These are phyloP conservation scores for Phylloporus sp. DNA, from an alignment of 1,284 basidiomycete genomes.

Conservation along the genomic window DNA sequence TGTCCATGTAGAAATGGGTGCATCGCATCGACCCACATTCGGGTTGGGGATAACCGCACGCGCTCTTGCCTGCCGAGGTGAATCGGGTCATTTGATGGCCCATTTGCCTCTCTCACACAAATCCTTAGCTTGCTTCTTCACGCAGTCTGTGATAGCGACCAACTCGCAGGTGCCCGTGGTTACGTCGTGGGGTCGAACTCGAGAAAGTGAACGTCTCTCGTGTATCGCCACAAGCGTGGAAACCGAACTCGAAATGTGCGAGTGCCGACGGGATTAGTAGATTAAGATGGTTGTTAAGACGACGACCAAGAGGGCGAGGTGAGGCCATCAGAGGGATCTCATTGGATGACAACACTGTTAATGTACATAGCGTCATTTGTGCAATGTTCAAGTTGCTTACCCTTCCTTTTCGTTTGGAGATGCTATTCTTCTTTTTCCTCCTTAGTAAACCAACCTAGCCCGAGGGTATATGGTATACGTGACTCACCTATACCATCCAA, in stretches of 20 bases:
- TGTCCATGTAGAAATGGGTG: no score
- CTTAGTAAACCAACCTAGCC: conserved; percentile 54
- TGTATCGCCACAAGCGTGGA: no score
- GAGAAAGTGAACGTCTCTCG: conserved; percentile 73
- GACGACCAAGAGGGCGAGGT: conserved; percentile 25
- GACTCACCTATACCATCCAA: no score
- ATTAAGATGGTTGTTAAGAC: no score
- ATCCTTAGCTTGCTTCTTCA: conserved; percentile 80
- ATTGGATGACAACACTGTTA: conserved; percentile 65
- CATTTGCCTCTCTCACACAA: no score
- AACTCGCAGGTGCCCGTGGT: conserved; percentile 66
- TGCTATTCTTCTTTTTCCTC: conserved; percentile 18
- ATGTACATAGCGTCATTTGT: no score
- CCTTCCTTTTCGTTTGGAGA: conserved; percentile 26
- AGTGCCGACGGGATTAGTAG: conserved; percentile 10
- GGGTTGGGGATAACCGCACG: no score
- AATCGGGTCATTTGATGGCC: conserved; percentile 46
- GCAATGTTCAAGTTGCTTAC: no score
- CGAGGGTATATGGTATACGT: conserved; percentile 69
- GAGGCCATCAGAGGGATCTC: conserved; percentile 54
- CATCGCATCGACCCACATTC: no score
- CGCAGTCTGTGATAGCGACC: conserved; percentile 75
- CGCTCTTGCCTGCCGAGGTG: no score
- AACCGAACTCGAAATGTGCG: conserved; percentile 17
- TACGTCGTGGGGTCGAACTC: conserved; percentile 80